Conservation (phyloP, 2,329 filamentous ascomycete species). For the Pseudogymnoascus sp. region DNA sequence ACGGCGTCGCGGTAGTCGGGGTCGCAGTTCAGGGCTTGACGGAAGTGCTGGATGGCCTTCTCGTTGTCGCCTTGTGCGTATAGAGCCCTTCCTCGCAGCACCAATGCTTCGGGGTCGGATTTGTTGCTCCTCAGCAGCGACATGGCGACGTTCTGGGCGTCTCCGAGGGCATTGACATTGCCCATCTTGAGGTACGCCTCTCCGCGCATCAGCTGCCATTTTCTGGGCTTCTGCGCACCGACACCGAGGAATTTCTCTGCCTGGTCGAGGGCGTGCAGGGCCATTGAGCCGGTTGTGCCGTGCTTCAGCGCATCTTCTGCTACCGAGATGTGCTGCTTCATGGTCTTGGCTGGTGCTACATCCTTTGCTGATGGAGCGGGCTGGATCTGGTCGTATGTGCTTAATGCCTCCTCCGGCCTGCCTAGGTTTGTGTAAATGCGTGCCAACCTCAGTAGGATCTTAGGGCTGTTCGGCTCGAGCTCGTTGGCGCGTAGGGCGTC, state of each 20-base stretch:
- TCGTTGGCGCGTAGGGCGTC: constrained; percentile 80
- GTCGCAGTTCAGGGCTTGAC: constrained; percentile 81
- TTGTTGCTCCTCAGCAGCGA: constrained; percentile 75
- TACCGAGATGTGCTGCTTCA: constrained; percentile 73
- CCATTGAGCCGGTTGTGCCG: constrained; percentile 82
- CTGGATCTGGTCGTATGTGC: constrained; percentile 72
- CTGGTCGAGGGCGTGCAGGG: constrained; percentile 82
- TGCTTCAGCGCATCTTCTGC: constrained; percentile 70
- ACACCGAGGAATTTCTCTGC: constrained; percentile 73
- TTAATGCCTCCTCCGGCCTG: constrained; percentile 77
- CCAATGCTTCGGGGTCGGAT: constrained; percentile 88
- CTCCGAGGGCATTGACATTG: constrained; percentile 78
- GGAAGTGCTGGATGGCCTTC: constrained; percentile 87
- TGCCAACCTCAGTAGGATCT: constrained; percentile 80
- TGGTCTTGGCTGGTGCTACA: constrained; percentile 71
- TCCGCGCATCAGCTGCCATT: constrained; percentile 89
- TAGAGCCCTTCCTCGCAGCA: constrained; percentile 78
- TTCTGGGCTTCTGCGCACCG: constrained; percentile 74
- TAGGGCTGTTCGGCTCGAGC: constrained; percentile 77
- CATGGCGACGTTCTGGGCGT: constrained; percentile 91
- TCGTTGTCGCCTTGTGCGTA: constrained; percentile 93
- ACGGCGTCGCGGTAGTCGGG: constrained; percentile 86
- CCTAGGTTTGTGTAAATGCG: constrained; percentile 86
- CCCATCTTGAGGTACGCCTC: constrained; percentile 92
- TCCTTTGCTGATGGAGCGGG: constrained; percentile 80